Conservation (phyloP, 768 basidiomycete genomes). For the Phanerochaete sordida region DNA sequence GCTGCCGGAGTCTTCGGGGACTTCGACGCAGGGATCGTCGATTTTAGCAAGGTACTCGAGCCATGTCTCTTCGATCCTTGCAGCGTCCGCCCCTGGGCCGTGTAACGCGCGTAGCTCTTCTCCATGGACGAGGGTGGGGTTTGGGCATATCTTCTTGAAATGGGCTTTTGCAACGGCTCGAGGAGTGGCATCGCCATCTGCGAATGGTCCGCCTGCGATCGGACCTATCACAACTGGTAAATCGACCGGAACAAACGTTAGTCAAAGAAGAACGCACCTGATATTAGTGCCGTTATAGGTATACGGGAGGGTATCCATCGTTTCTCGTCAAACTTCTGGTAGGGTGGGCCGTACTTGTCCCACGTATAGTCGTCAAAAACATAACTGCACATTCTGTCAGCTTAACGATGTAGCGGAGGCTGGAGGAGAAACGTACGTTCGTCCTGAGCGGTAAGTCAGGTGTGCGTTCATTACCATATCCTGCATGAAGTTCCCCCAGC, state of each 20-base stretch:
- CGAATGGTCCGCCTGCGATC: slow-evolving; percentile 38
- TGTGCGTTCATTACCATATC: slow-evolving; percentile 32
- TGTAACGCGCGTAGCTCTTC: slow-evolving; percentile 21
- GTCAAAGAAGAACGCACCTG: slow-evolving; percentile 32
- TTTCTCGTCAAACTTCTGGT: slow-evolving; percentile 41
- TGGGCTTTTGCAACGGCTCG: slow-evolving; percentile 34
- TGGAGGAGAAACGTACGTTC: slow-evolving; percentile 27
- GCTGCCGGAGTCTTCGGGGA: slow-evolving; percentile 17
- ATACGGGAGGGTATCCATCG: slow-evolving; percentile 43
- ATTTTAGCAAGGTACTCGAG: slow-evolving; percentile 29
- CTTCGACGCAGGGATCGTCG: slow-evolving; percentile 38
- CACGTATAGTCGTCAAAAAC: slow-evolving; percentile 59
- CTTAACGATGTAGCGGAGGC: background rate
- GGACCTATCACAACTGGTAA: slow-evolving; percentile 29
- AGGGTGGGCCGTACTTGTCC: slow-evolving; percentile 36
- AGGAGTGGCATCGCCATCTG: slow-evolving; percentile 27
- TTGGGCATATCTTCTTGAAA: slow-evolving; percentile 39
- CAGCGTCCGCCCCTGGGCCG: slow-evolving; percentile 28
- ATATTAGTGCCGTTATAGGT: slow-evolving; percentile 48
- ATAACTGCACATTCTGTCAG: slow-evolving; percentile 21
- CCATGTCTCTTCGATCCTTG: slow-evolving; percentile 35
- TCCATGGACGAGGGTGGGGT: slow-evolving; percentile 29
- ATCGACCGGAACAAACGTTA: background rate
- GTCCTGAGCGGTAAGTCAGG: slow-evolving; percentile 30
- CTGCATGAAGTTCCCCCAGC: slow-evolving; percentile 40